Evolutionary conservation across 1,284 basidiomycete genomes (phyloP).

Genomic region (Irpex sp.): DNA sequence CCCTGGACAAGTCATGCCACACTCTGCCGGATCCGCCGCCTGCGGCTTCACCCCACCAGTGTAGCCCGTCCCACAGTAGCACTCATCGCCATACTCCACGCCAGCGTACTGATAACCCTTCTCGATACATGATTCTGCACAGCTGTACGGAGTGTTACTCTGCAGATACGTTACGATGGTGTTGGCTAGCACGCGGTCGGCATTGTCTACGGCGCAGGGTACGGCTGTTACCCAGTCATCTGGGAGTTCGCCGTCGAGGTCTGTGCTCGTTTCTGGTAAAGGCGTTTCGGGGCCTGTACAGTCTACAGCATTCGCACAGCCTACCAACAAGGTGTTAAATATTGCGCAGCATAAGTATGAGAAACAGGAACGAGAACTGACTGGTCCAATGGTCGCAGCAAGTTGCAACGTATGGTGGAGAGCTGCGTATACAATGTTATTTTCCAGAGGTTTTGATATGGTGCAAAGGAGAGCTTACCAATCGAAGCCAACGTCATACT

Average conservation of each 20-base stretch:
- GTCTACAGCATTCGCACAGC: conserved; percentile 8
- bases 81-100: conserved; percentile 12
- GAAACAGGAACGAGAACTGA: background rate
- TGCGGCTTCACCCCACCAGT: background rate
- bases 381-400: background rate
- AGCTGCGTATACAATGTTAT: background rate
- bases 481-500: background rate
- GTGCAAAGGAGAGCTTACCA: background rate
- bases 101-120: conserved; percentile 10
- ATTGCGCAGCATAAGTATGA: background rate
- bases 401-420: background rate
- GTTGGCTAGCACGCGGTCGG: conserved; percentile 9
- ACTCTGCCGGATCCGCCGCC: conserved; percentile 8
- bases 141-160: conserved; percentile 3
- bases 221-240: conserved; percentile 5
- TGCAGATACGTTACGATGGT: conserved; percentile 1
- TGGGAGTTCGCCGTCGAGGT: background rate
- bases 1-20: conserved; percentile 8
- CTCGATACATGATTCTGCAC: background rate
- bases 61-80: conserved; percentile 12
- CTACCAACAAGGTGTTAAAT: background rate
- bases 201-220: conserved; percentile 10
- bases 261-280: background rate
- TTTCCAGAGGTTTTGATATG: background rate
- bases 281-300: conserved; percentile 8